These are phyloP conservation scores for Ustilago curta DNA, from an alignment of 1,284 basidiomycete species.

Conservation along the genomic window DNA sequence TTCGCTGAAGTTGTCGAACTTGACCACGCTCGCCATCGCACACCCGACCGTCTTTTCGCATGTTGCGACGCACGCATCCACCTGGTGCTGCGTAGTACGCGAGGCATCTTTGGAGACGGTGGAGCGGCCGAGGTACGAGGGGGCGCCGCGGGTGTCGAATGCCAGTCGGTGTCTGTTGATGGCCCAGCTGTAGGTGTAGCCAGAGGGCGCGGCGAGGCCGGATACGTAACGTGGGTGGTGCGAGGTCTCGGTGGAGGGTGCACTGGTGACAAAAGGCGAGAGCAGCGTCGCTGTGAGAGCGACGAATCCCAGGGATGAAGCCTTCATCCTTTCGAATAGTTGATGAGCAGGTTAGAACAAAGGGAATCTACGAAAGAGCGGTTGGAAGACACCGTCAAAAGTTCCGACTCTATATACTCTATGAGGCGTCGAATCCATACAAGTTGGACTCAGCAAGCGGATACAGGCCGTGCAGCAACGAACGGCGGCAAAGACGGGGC, in stretches of 20 bases:
- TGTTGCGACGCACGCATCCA: conserved; percentile 15
- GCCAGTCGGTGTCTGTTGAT: conserved; percentile 25
- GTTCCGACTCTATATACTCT: no score
- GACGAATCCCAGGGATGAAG: neutral
- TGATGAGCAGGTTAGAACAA: no score
- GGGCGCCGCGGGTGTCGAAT: conserved; percentile 10
- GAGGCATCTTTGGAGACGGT: conserved; percentile 15
- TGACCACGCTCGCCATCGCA: conserved; percentile 38
- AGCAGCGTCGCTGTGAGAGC: no score
- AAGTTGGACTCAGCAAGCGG: no score
- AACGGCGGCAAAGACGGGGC: no score
- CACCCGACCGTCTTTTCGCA: conserved; percentile 23
- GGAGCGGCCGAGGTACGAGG: conserved; percentile 17
- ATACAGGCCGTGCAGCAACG: no score
- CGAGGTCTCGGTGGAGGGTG: neutral
- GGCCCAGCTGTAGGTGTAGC: conserved; percentile 36
- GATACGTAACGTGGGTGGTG: conserved; percentile 18
- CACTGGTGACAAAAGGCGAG: neutral
- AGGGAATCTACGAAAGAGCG: no score
- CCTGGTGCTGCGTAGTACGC: conserved; percentile 18
- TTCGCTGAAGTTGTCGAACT: conserved; percentile 26
- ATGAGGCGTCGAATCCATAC: no score
- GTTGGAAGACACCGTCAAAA: no score
- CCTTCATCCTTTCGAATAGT: neutral
- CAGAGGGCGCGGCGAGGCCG: conserved; percentile 22